Percentiles rank a stretch among this genome's conserved stretches.
phyloP scores from a whole-genome alignment of 148 eudicot species.

The Dianthus caryophyllus region DNA sequence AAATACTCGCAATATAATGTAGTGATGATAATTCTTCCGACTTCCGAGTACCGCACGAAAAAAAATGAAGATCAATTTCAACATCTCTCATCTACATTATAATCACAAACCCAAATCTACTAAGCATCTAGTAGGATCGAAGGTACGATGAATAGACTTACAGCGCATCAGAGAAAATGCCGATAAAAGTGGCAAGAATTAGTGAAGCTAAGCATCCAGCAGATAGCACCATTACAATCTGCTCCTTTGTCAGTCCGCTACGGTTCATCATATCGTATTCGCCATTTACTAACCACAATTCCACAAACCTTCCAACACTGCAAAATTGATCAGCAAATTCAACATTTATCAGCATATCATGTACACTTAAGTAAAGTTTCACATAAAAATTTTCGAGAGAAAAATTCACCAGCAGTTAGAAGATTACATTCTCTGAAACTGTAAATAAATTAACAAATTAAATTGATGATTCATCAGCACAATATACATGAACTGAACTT shows the following conservation, averaged over 20 bases:
- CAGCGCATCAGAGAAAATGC: conserved; percentile 75
- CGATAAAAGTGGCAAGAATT: conserved; percentile 50
- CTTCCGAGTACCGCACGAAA: not conserved
- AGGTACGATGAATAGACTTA: conserved; percentile 30
- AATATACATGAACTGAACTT: too few relatives aligned
- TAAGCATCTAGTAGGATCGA: not conserved
- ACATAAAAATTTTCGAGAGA: too few relatives aligned
- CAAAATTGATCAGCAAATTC: conserved; percentile 7
- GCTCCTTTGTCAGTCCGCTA: conserved; percentile 51
- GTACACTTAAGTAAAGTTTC: too few relatives aligned
- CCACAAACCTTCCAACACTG: conserved; percentile 75
- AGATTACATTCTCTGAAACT: too few relatives aligned
- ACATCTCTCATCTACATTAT: not conserved
- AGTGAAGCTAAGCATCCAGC: conserved; percentile 59
- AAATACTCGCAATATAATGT: not conserved
- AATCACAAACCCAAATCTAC: not conserved
- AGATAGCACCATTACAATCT: conserved; percentile 48
- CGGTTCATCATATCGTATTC: conserved; percentile 56
- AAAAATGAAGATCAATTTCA: not conserved
- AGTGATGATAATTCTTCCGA: not conserved
- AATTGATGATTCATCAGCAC: too few relatives aligned
- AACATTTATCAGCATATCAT: not conserved
- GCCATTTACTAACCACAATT: conserved; percentile 65
- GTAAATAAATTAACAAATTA: too few relatives aligned
- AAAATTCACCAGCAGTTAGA: too few relatives aligned